phyloP scores from a whole-genome alignment of 2,329 filamentous ascomycete genomes.

The Akanthomyces lecanii region DNA sequence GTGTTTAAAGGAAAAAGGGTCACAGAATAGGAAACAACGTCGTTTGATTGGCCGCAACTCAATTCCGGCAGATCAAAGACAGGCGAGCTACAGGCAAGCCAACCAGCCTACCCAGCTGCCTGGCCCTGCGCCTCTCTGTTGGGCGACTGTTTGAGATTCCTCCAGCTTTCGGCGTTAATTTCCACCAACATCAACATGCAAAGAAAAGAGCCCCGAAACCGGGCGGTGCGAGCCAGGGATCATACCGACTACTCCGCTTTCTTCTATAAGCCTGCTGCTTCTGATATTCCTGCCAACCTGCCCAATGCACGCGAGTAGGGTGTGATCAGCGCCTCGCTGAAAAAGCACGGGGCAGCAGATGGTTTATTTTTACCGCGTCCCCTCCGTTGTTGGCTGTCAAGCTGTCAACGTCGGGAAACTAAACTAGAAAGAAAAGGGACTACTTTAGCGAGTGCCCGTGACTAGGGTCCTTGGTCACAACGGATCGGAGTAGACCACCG shows the following conservation, averaged over 20 bases:
- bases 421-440: too few species aligned
- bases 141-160: background rate
- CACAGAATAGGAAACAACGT: background rate
- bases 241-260: background rate
- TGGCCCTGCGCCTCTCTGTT: background rate
- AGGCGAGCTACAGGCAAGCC: background rate
- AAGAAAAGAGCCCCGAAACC: background rate
- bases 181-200: background rate
- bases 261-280: too few species aligned
- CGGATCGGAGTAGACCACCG: too few species aligned
- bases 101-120: background rate
- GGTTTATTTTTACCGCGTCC: background rate
- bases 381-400: background rate
- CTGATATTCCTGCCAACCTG: background rate
- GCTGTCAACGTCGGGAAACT: too few species aligned
- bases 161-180: background rate
- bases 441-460: too few species aligned
- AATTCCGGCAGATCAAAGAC: background rate
- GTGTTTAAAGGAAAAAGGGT: background rate
- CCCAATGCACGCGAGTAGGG: background rate
- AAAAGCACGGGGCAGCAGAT: background rate
- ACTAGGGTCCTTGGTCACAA: too few species aligned
- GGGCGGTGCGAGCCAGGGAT: background rate
- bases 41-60: background rate
- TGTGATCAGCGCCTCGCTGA: background rate